A percentile compares a stretch with the other conserved stretches of the same genome.
Conservation (phyloP, 495 filamentous ascomycete genomes). For the Pyrenopolyporus hunteri region DNA sequence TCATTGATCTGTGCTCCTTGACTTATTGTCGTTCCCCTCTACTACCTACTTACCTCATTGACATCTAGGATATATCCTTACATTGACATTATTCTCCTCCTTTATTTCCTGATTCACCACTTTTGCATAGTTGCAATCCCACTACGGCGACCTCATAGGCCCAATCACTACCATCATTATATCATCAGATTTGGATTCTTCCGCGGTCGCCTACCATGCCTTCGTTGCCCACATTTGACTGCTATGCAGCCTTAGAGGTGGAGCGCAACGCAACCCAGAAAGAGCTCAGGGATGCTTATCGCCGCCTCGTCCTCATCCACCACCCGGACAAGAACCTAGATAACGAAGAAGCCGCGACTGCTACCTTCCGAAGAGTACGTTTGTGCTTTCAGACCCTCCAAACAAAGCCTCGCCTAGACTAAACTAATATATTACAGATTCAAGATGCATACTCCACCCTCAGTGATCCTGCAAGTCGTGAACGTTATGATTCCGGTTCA, state of each 20-base stretch:
- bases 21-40: too few species aligned
- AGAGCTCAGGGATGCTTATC: constrained; percentile 95
- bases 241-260: constrained; percentile 94
- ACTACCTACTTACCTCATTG: background rate
- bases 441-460: constrained; percentile 33
- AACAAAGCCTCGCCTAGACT: background rate
- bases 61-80: background rate
- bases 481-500: constrained; percentile 30
- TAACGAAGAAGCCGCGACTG: constrained; percentile 49
- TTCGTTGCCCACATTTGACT: constrained; percentile 57
- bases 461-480: constrained; percentile 5
- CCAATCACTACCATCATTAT: background rate
- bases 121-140: background rate
- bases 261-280: constrained; percentile 78
- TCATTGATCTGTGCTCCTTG: background rate
- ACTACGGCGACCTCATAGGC: background rate
- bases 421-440: constrained; percentile 20
- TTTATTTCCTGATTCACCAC: background rate
- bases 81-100: background rate
- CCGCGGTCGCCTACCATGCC: constrained; percentile 20
- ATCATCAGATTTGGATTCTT: background rate
- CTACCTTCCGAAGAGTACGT: constrained; percentile 43
- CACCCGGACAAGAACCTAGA: constrained; percentile 97
- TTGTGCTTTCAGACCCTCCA: background rate
- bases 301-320: constrained; percentile 85